These are phyloP conservation scores for Saussurea involucrata DNA, from an alignment of 129 eudicot species.

Conservation along the genomic window DNA sequence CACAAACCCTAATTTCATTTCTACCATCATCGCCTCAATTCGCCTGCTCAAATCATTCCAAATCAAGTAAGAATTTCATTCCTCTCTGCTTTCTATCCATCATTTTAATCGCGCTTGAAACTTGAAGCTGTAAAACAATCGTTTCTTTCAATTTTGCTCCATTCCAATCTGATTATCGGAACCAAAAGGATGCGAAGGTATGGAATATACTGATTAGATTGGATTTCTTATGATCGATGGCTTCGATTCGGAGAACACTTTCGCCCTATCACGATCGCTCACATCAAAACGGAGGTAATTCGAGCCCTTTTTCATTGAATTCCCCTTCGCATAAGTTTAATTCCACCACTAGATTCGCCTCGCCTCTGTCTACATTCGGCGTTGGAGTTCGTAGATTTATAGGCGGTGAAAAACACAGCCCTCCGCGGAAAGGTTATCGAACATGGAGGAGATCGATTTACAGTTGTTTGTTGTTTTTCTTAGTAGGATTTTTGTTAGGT, in stretches of 20 bases:
- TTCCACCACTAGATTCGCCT: slow-evolving; percentile 31
- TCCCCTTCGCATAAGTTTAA: slow-evolving; percentile 58
- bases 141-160: neutral
- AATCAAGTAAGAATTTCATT: slow-evolving; percentile 18
- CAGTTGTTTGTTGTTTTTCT: slow-evolving; percentile 51
- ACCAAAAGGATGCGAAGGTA: neutral
- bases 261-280: slow-evolving; percentile 81
- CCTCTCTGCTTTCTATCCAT: neutral
- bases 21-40: neutral
- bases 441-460: slow-evolving; percentile 44
- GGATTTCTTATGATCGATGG: slow-evolving; percentile 44
- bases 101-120: neutral
- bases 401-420: slow-evolving; percentile 22
- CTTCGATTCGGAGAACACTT: slow-evolving; percentile 85
- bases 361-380: slow-evolving; percentile 37
- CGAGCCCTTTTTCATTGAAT: slow-evolving; percentile 45
- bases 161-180: slow-evolving; percentile 7
- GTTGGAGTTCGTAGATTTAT: slow-evolving; percentile 37
- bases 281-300: slow-evolving; percentile 51
- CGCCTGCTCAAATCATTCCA: neutral
- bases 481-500: slow-evolving; percentile 70
- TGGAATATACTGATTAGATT: neutral
- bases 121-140: neutral
- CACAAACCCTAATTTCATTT: slow-evolving; percentile 14
- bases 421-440: slow-evolving; percentile 34